Conservation (phyloP, 225 moss, liverwort and hornwort species). For the Sphagnum contortum region DNA sequence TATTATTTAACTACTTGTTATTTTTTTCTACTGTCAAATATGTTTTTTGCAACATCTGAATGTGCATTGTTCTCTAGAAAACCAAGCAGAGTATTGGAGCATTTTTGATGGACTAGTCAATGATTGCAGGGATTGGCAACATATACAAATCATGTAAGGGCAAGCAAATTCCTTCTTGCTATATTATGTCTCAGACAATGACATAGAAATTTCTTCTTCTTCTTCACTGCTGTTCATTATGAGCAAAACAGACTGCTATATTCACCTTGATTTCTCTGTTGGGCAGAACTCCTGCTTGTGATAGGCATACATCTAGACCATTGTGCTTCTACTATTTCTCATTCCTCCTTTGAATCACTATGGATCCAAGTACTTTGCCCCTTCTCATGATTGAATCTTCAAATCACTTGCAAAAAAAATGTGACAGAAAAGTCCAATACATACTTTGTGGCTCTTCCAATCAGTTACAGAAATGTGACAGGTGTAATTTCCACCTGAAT, state of each 20-base stretch:
- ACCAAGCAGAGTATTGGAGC: slow-evolving; percentile 78
- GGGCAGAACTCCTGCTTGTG: slow-evolving; percentile 79
- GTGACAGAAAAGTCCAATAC: background rate
- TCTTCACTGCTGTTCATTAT: too few relatives aligned
- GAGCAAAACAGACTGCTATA: too few relatives aligned
- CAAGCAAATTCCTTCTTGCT: background rate
- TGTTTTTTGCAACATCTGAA: too few relatives aligned
- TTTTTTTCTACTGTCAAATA: too few relatives aligned
- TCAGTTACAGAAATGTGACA: too few relatives aligned
- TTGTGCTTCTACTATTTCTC: slow-evolving; percentile 45
- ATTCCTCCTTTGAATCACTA: slow-evolving; percentile 66
- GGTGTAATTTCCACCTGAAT: too few relatives aligned
- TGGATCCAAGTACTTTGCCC: slow-evolving; percentile 61
- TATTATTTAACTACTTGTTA: too few relatives aligned
- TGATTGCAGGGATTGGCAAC: slow-evolving; percentile 87
- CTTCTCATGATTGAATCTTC: background rate
- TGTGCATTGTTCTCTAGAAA: slow-evolving; percentile 31
- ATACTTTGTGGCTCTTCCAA: too few relatives aligned
- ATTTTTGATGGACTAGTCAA: slow-evolving; percentile 82
- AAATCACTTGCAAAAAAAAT: background rate
- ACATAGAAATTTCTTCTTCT: too few relatives aligned
- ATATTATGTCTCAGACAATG: background rate
- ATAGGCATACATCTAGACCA: slow-evolving; percentile 79
- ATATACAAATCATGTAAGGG: slow-evolving; percentile 68
- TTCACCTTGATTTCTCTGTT: background rate